Evolutionary conservation across 768 basidiomycete species (phyloP).

Genomic region (Strobilomyces confusus): DNA sequence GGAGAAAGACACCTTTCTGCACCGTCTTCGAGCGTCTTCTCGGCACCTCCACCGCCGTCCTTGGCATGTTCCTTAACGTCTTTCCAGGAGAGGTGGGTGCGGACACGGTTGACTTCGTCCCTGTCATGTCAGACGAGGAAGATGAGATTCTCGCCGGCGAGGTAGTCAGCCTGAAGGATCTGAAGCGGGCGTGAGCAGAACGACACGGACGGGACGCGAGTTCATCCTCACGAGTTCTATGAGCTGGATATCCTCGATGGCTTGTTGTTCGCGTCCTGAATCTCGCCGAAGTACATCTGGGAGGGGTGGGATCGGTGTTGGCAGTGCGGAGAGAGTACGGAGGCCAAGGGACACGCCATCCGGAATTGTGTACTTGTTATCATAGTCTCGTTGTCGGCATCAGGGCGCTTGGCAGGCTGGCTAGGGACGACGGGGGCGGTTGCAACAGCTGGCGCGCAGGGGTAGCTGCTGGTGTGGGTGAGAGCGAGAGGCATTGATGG

Average conservation of each 20-base stretch:
- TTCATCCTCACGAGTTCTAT: constrained; percentile 70
- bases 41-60: constrained; percentile 77
- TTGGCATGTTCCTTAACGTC: constrained; percentile 95
- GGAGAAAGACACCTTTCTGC: constrained; percentile 59
- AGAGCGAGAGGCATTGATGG: too few relatives aligned
- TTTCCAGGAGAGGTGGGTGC: constrained; percentile 95
- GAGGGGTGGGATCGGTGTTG: too few relatives aligned
- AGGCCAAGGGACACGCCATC: constrained; percentile 57
- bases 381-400: constrained; percentile 58
- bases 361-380: constrained; percentile 85
- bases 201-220: not conserved
- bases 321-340: not conserved
- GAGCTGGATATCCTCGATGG: constrained; percentile 95
- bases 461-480: not conserved
- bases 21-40: constrained; percentile 81
- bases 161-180: constrained; percentile 89
- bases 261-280: constrained; percentile 82
- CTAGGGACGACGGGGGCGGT: constrained; percentile 3
- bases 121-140: constrained; percentile 94
- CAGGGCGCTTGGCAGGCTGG: constrained; percentile 16
- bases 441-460: constrained; percentile 2
- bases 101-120: constrained; percentile 87
- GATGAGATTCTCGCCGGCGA: constrained; percentile 92
- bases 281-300: constrained; percentile 96
- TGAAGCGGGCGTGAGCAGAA: constrained; percentile 25